Base-by-base conservation (phyloP, 202 grass and related monocot species). In the Elaeis oleifera region DNA sequence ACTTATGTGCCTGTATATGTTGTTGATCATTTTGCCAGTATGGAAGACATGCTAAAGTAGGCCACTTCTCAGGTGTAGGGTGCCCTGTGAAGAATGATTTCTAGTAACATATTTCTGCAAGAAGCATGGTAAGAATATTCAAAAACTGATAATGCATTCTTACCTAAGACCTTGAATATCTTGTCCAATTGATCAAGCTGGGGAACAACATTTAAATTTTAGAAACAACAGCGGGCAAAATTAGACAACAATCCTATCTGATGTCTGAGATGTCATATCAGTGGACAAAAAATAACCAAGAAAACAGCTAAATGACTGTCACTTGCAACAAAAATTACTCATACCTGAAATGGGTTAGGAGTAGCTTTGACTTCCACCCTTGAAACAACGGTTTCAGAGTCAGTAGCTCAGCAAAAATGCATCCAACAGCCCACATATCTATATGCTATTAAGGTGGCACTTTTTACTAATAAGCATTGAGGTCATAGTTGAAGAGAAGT, bases 371-470 rank as follows among this genome's bases (percentile, higher is more conserved):
- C 85, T 86, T 92, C 94, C 44, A 97, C 85, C 29, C 94, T 97
- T 97, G 94, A 76, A 97, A 97, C 51, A 97, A 72, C 61, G 94
- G 94, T 83, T 97, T 97, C 31, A 97, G 70, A 26, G 88, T 97
- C 53, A 97, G 78, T 71, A 97, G 72, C 80, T 65, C 72, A 50
- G 54, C 72, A 59, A 59, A 65, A 59, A 65, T 75, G 63, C 70
- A 78, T 66, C 52, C 74, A 63, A 50, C 49, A 61, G 57, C 68
- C 78, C 64, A 54, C 51, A 62, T 54, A 63, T 54, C 58, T 63
- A 11, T 44, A 39, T 54, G 13, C 14, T 39, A 54, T 16, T 17
- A 26, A 54, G 36, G 36, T 13, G 36, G 11, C 11, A 44, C 14
- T 13, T 44, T 44, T 9, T 44, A 44, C 9, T 44, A 44, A 44